Base-by-base conservation (phyloP, 2,329 filamentous ascomycete species). In the Rhinocladiella mackenziei region DNA sequence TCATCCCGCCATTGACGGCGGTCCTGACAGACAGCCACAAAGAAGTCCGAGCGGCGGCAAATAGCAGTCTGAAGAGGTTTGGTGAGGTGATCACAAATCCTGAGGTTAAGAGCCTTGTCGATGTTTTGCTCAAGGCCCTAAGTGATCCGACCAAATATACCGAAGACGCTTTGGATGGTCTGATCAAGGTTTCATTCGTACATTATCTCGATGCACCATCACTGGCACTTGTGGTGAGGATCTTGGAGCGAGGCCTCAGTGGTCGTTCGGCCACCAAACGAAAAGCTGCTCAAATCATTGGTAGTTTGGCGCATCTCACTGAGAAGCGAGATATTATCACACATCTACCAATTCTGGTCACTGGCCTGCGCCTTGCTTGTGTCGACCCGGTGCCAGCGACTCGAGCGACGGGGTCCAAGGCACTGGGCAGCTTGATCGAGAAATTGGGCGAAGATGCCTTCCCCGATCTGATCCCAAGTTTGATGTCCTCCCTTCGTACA, bases 131-230 rank as follows among this genome's bases (percentile, higher is more conserved):
- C 57, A 97, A 96, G 68, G 94, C 92, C 51, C 79, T 98, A 48
- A 98, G 92, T 60, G 92, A 98, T 63, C 89, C 92, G 1, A 98
- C 91, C 0, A 97, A 92, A 63, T 88, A 95, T 68, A 98, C 94
- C 0, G 91, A 98, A 60, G 86, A 94, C 56, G 92, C 92, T 11
- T 74, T 98, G 48, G 91, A 98, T 63, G 76, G 88, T 0, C 77
- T 98, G 46, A 96, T 98, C 72, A 96, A 95, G 69, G 86, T 98
- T n/a, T 89, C 89, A 36, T 98, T 98, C 62, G 83, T 96, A 10
- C 92, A 98, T 68, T 98, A 97, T 62, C 77, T 98, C n/a, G 92
- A 98, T 65, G 87, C 94, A 1, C 92, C 92, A 4, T 98, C 94
- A 2, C 74, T 98, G 58, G 92, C 92, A 14, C 77, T 98, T 40